These are phyloP conservation scores for Cryptosporidium viatorum DNA, from an alignment of 169 alveolate species.

Conservation along the genomic window DNA sequence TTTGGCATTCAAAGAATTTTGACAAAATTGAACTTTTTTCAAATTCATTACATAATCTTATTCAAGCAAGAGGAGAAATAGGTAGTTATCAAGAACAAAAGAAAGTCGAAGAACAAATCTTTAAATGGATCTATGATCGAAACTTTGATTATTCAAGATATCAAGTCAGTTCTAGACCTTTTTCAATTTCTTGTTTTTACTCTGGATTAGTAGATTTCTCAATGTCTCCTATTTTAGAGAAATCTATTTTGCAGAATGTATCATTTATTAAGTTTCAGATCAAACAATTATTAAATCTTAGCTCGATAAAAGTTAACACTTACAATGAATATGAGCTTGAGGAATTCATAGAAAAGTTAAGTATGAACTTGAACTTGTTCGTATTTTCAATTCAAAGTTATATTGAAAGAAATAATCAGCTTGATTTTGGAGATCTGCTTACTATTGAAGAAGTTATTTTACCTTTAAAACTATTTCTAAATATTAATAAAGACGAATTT, in stretches of 20 bases:
- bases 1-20: slow-evolving; percentile 50
- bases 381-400: slow-evolving; percentile 16
- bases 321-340: not conserved
- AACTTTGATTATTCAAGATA: slow-evolving; percentile 18
- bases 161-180: slow-evolving; percentile 14
- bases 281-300: slow-evolving; percentile 12
- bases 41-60: slow-evolving; percentile 22
- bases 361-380: slow-evolving; percentile 10
- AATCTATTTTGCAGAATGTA: not conserved
- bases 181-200: not conserved
- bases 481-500: slow-evolving; percentile 25
- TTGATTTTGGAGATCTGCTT: not conserved
- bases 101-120: slow-evolving; percentile 10
- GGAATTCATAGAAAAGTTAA: not conserved
- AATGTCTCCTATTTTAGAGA: slow-evolving; percentile 32
- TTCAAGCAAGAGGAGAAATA: not conserved
- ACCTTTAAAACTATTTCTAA: slow-evolving; percentile 28
- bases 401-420: not conserved
- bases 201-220: slow-evolving; percentile 8
- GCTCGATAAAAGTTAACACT: not conserved
- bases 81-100: not conserved
- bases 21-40: slow-evolving; percentile 7
- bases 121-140: slow-evolving; percentile 42
- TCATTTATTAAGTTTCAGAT: slow-evolving; percentile 41
- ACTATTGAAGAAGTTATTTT: slow-evolving; percentile 48